Evolutionary conservation across 345 rosid genomes (phyloP).

Genomic region (Sapria himalayana): DNA sequence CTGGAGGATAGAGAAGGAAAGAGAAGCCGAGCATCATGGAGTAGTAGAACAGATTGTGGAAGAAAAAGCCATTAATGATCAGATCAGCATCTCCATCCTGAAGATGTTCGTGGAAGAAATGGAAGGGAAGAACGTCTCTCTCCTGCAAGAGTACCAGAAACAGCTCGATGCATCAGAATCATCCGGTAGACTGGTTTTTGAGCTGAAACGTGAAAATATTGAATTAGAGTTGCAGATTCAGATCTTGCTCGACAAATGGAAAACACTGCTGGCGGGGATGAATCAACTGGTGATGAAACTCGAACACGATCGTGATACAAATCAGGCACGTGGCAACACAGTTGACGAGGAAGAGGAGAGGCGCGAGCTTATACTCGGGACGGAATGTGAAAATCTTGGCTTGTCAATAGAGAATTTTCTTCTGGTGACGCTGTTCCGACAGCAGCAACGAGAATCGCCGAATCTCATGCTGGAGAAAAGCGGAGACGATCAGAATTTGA

Average conservation of each 20-base stretch:
- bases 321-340: constrained; percentile 14
- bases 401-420: constrained; percentile 33
- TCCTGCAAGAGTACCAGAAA: constrained; percentile 30
- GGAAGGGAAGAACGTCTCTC: constrained; percentile 36
- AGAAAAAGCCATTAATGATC: constrained; percentile 33
- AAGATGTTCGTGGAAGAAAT: constrained; percentile 40
- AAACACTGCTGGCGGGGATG: constrained; percentile 31
- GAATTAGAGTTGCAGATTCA: constrained; percentile 33
- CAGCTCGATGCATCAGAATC: constrained; percentile 31
- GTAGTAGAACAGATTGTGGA: constrained; percentile 37
- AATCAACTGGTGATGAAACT: constrained; percentile 29
- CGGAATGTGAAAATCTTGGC: constrained; percentile 37
- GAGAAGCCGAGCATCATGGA: constrained; percentile 26
- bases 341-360: constrained; percentile 29
- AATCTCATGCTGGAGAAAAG: constrained; percentile 26
- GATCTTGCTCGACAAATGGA: constrained; percentile 29
- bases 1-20: constrained; percentile 33
- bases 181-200: constrained; percentile 37
- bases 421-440: constrained; percentile 37
- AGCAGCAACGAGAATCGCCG: constrained; percentile 40
- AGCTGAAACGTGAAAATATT: constrained; percentile 30
- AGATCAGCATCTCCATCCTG: constrained; percentile 50
- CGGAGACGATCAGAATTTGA: constrained; percentile 24
- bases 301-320: constrained; percentile 20
- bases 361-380: constrained; percentile 26